phyloP scores from a whole-genome alignment of 306 rosid genomes.

The Clitoria ternatea region DNA sequence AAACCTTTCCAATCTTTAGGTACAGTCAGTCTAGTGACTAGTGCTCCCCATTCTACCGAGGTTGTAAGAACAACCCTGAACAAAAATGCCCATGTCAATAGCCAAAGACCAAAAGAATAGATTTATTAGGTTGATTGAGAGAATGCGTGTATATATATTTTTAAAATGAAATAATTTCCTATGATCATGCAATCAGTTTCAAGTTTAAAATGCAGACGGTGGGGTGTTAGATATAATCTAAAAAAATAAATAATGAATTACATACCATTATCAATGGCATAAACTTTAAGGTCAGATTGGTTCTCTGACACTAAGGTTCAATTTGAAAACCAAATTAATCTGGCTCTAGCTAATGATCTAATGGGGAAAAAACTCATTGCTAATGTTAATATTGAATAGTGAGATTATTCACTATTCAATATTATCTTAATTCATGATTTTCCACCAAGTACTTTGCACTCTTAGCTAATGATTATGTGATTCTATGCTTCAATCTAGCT shows the following conservation, averaged over 20 bases:
- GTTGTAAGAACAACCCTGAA: constrained; percentile 78
- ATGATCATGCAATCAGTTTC: not conserved
- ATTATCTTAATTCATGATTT: not conserved
- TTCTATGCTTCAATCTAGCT: not conserved
- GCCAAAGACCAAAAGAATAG: constrained; percentile 19
- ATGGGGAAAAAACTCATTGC: not conserved
- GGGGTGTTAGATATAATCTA: not conserved
- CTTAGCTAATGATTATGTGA: not conserved
- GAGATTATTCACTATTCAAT: not conserved
- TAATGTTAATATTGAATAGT: not conserved
- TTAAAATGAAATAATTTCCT: not conserved
- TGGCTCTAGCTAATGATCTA: not conserved
- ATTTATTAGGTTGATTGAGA: not conserved
- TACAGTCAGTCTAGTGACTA: constrained; percentile 80
- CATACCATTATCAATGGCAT: not conserved
- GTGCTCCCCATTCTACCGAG: constrained; percentile 84
- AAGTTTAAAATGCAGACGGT: not conserved
- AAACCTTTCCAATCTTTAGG: constrained; percentile 98
- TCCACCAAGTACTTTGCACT: not conserved
- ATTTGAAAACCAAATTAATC: not conserved
- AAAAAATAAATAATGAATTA: not conserved
- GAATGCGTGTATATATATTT: too few species aligned
- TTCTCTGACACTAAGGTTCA: not conserved
- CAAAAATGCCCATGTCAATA: constrained; percentile 11
- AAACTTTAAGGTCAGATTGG: not conserved